Base-by-base conservation (phyloP, 768 basidiomycete genomes). In the Trametes coccinea region DNA sequence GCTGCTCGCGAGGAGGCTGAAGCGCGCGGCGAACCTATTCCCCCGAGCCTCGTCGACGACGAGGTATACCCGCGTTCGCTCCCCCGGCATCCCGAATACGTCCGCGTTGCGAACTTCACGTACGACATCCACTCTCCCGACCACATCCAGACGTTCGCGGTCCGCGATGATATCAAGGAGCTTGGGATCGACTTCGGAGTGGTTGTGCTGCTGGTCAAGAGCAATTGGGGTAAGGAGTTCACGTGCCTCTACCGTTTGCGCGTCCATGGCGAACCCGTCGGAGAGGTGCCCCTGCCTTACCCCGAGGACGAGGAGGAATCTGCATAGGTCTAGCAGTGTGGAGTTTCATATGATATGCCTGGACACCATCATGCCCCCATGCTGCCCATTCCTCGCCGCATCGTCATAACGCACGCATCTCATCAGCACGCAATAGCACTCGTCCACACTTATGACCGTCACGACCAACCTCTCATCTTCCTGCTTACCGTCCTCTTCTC, bases 201-300 rank as follows among this genome's bases (percentile, higher is more conserved):
- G 54, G 90, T 98, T 30, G 85, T 89, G 61, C 78, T 97, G 70
- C 78, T 84, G 64, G 79, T 98, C 67, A 80, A 85, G 74, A 89
- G 79, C 70, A 98, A 98, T 71, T 98, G 94, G 89, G 96, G 95
- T 44, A 79, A 80, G 73, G 79, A 89, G 59, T 92, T 83, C 71
- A 97, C 95, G 0, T 98, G 96, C 74, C 74, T 98, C 41, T 98
- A 94, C 74, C 85, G 92, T 46, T 77, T 93, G 75, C 83, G 92
- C 45, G 89, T 92, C 33, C 91, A 93, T 68, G 92, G 92, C 14
- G 76, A 83, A 66, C 78, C 72, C 57, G 68, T 85, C 53, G 80
- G 74, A 10, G 81, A 77, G 54, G 66, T 71, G 17, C 78, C 79
- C 5, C 65, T 72, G 41, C 77, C 79, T 4, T 72, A 70, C 53